phyloP scores from a whole-genome alignment of 768 basidiomycete genomes.

The Cyclocybe cylindracea region DNA sequence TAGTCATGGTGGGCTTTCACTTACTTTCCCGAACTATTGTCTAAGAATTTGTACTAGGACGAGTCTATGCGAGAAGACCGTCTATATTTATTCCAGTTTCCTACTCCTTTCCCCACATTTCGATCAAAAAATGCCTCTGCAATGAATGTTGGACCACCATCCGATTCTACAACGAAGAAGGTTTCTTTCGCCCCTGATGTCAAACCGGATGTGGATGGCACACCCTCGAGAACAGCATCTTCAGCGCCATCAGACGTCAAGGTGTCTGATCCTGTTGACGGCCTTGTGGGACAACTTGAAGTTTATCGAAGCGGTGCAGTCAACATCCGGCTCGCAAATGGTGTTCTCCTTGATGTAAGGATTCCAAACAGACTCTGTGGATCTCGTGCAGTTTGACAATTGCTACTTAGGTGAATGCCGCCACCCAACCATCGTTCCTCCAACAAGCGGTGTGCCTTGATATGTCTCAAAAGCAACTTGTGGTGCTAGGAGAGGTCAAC shows the following conservation, averaged over 20 bases:
- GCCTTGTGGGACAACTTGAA: slow-evolving; percentile 82
- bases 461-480: slow-evolving; percentile 52
- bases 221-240: slow-evolving; percentile 27
- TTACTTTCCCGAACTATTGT: background rate
- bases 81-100: slow-evolving; percentile 91
- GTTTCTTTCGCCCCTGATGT: slow-evolving; percentile 69
- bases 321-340: slow-evolving; percentile 82
- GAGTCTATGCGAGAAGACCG: slow-evolving; percentile 56
- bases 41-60: slow-evolving; percentile 38
- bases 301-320: slow-evolving; percentile 84
- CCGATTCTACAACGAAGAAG: slow-evolving; percentile 40
- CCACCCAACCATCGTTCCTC: slow-evolving; percentile 84
- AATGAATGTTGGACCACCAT: slow-evolving; percentile 35
- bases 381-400: background rate
- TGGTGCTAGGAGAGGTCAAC: slow-evolving; percentile 84
- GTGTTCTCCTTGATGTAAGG: slow-evolving; percentile 79
- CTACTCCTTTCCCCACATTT: slow-evolving; percentile 81
- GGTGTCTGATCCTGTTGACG: slow-evolving; percentile 54
- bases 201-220: slow-evolving; percentile 38
- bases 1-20: slow-evolving; percentile 38
- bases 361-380: background rate
- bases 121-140: slow-evolving; percentile 33
- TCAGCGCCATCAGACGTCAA: slow-evolving; percentile 26
- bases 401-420: slow-evolving; percentile 65
- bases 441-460: slow-evolving; percentile 85